Evolutionary conservation across 1,139 yeast genomes (phyloP).

Genomic region (Hyphopichia burtonii): DNA sequence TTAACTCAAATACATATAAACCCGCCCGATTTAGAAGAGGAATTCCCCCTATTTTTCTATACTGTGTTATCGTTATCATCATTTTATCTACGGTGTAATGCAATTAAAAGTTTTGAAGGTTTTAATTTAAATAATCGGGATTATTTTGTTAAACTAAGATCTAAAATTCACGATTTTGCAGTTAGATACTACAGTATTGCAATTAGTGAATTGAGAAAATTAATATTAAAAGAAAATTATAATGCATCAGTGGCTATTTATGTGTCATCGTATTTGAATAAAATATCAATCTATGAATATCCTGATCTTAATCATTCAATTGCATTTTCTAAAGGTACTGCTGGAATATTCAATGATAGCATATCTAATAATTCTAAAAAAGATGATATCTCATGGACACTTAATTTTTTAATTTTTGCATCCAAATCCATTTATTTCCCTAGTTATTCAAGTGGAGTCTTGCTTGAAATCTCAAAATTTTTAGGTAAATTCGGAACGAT

Average conservation of each 20-base stretch:
- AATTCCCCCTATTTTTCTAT: constrained; percentile 9
- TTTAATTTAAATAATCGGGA: constrained; percentile 4
- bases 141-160: constrained; percentile 11
- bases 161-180: constrained; percentile 12
- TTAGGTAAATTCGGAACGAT: constrained; percentile 6
- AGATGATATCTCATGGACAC: constrained; percentile 11
- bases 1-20: neutral
- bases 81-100: constrained; percentile 19
- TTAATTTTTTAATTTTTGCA: constrained; percentile 21
- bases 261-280: constrained; percentile 24
- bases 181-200: constrained; percentile 21
- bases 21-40: neutral
- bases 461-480: constrained; percentile 18
- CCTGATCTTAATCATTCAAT: constrained; percentile 17
- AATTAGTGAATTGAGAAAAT: constrained; percentile 15
- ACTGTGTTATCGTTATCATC: constrained; percentile 19
- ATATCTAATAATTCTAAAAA: constrained; percentile 11
- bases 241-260: constrained; percentile 21
- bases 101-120: constrained; percentile 18
- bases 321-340: constrained; percentile 26
- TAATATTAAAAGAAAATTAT: constrained; percentile 14
- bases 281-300: constrained; percentile 24
- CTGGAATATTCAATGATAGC: constrained; percentile 21
- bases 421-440: constrained; percentile 23
- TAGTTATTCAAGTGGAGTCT: constrained; percentile 16